These are phyloP conservation scores for Bisporella sp. DNA, from an alignment of 2,329 filamentous ascomycete genomes.

Conservation along the genomic window DNA sequence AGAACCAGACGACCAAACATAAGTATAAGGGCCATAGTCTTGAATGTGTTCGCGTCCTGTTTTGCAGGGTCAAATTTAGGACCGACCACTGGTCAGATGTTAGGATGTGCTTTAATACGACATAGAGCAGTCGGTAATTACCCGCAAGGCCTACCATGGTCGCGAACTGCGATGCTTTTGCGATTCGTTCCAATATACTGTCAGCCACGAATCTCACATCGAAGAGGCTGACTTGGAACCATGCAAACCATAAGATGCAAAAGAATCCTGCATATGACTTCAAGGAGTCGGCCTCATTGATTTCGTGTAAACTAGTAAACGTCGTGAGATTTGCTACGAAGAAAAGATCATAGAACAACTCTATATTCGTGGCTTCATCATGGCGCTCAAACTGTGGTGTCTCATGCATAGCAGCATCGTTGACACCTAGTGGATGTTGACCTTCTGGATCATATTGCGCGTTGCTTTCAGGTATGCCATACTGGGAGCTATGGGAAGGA, in stretches of 20 bases:
- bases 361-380: slow-evolving; percentile 19
- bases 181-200: slow-evolving; percentile 45
- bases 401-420: slow-evolving; percentile 3
- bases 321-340: slow-evolving; percentile 54
- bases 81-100: slow-evolving; percentile 33
- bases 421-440: neutral
- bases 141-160: slow-evolving; percentile 40
- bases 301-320: slow-evolving; percentile 47
- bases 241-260: slow-evolving; percentile 46
- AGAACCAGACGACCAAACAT: neutral
- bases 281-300: slow-evolving; percentile 38
- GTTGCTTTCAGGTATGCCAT: too few relatives aligned
- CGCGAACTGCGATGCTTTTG: slow-evolving; percentile 46
- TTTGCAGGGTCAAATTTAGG: slow-evolving; percentile 30
- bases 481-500: too few relatives aligned
- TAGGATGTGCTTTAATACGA: neutral
- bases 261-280: slow-evolving; percentile 47
- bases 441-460: too few relatives aligned
- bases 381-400: slow-evolving; percentile 10
- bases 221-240: slow-evolving; percentile 51
- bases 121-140: neutral
- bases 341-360: slow-evolving; percentile 52
- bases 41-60: slow-evolving; percentile 7
- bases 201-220: slow-evolving; percentile 52
- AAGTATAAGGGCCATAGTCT: slow-evolving; percentile 19